Evolutionary conservation across 2,329 filamentous ascomycete species (phyloP), one percentile per base, ranked within the genome.

Genomic region (Saccharata proteae): DNA sequence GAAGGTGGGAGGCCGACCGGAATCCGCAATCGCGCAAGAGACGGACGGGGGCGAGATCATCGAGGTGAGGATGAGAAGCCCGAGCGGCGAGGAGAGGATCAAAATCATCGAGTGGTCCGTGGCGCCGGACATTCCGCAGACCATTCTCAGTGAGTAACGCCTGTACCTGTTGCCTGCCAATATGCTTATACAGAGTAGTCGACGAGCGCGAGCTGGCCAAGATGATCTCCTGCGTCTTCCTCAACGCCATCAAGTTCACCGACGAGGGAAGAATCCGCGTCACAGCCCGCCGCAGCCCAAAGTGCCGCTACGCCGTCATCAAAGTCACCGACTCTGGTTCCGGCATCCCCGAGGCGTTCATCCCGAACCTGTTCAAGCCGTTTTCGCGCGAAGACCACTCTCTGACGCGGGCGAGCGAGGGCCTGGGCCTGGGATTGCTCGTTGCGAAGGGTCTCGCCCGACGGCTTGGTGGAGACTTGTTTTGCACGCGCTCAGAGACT

Each of bases 221-320:
- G 44, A 55, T 77, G 43, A 65, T 77, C 3, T 77, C 71, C 3
- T 75, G 71, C 39, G 65, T 77, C 3, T 67, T 74, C 24, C 45
- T 75, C 17, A 81, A 81, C 46, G 77, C 77, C 3, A 64, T 80
- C 43, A 81, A 81, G 47, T 81, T 81, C 44, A 80, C 77, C 0
- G 72, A 78, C 35, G 62, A 64, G 33, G 77, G 77, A 5, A 60
- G 55, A 9, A 77, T 82, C 34, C 65, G 55, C 2, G 55, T 81
- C 9, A 53, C 52, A 27, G 71, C 67, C 4, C 64, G 59, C 5
- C 57, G 75, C 24, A 69, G 65, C 32, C 51, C 54, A 19, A 66
- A 59, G 32, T 47, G 52, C 4, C 63, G 66, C 19, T 69, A 71
- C 44, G 61, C 80, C 24, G 58, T 74, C 26, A 70, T 80, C 45